Percentiles rank a stretch among this genome's conserved stretches.
phyloP scores from a whole-genome alignment of 768 basidiomycete genomes.

The Hydnum rufescens region DNA sequence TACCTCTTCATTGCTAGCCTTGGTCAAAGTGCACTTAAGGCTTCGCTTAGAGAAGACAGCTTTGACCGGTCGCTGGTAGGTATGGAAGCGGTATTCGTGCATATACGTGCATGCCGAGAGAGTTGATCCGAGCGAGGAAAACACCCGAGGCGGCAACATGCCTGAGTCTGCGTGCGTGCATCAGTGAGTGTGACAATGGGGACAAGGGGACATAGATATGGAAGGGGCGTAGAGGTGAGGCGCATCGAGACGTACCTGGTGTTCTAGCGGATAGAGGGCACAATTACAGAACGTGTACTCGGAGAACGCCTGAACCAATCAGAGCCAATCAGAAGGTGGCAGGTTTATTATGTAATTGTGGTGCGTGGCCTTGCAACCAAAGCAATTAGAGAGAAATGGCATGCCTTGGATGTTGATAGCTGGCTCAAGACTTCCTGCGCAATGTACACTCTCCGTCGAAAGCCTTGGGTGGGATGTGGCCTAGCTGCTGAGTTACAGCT shows the following conservation, averaged over 20 bases:
- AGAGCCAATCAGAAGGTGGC: too few relatives aligned
- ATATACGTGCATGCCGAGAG: slow-evolving; percentile 87
- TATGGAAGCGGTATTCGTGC: slow-evolving; percentile 18
- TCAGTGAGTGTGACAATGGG: not conserved
- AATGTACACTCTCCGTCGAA: slow-evolving; percentile 10
- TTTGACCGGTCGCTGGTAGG: too few relatives aligned
- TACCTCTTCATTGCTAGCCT: too few relatives aligned
- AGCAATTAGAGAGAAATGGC: too few relatives aligned
- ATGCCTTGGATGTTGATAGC: too few relatives aligned
- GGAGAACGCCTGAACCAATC: too few relatives aligned
- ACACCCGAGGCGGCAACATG: slow-evolving; percentile 86
- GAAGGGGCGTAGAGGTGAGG: not conserved
- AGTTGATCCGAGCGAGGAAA: slow-evolving; percentile 97
- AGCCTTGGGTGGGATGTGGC: slow-evolving; percentile 9
- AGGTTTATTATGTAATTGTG: too few relatives aligned
- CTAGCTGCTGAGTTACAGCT: slow-evolving; percentile 8
- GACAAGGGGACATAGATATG: too few relatives aligned
- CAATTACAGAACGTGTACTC: slow-evolving; percentile 91
- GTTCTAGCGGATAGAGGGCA: slow-evolving; percentile 92
- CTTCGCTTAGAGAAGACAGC: too few relatives aligned
- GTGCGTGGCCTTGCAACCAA: too few relatives aligned
- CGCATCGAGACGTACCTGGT: slow-evolving; percentile 38
- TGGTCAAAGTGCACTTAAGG: too few relatives aligned
- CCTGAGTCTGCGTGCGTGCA: slow-evolving; percentile 58
- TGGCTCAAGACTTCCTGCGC: slow-evolving; percentile 1